These are phyloP conservation scores for Nitzschia inconspicua DNA, from an alignment of 108 stramenopile species.

Conservation along the genomic window DNA sequence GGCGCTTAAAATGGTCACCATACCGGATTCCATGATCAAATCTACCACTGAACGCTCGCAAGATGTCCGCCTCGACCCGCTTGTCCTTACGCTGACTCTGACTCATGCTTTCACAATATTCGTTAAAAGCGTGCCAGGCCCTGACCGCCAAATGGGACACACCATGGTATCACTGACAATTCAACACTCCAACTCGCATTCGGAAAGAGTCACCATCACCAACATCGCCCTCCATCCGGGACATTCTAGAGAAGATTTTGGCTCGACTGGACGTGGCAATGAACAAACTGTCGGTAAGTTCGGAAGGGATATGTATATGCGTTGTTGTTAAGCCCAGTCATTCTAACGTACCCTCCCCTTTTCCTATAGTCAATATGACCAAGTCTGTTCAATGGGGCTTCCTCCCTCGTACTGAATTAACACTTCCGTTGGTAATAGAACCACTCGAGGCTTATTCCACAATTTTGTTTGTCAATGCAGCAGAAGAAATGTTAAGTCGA, in stretches of 20 bases:
- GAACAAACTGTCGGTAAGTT: conserved; percentile 40
- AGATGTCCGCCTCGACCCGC: conserved; percentile 18
- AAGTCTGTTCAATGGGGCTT: conserved; percentile 74
- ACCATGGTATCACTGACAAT: conserved; percentile 74
- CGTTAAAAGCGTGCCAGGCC: conserved; percentile 30
- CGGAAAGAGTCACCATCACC: conserved; percentile 60
- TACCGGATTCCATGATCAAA: conserved; percentile 33
- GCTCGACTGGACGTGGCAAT: conserved; percentile 33
- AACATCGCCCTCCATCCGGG: conserved; percentile 84
- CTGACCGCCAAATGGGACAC: conserved; percentile 29
- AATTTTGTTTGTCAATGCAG: conserved; percentile 63
- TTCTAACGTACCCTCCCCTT: too few relatives aligned
- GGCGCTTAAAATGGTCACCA: conserved; percentile 32
- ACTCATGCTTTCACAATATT: conserved; percentile 44
- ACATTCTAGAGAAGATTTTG: conserved; percentile 39
- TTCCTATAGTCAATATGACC: conserved; percentile 80
- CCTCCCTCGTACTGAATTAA: conserved; percentile 53
- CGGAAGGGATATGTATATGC: too few relatives aligned
- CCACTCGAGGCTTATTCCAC: conserved; percentile 70
- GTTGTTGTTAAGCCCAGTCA: too few relatives aligned
- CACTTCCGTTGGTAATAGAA: conserved; percentile 57
- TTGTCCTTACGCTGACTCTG: conserved; percentile 15
- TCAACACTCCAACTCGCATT: conserved; percentile 64
- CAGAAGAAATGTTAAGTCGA: conserved; percentile 63
- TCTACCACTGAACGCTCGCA: background rate